These are phyloP conservation scores for Hanseniaspora sp. DNA, from an alignment of 1,139 yeast species.

Conservation along the genomic window DNA sequence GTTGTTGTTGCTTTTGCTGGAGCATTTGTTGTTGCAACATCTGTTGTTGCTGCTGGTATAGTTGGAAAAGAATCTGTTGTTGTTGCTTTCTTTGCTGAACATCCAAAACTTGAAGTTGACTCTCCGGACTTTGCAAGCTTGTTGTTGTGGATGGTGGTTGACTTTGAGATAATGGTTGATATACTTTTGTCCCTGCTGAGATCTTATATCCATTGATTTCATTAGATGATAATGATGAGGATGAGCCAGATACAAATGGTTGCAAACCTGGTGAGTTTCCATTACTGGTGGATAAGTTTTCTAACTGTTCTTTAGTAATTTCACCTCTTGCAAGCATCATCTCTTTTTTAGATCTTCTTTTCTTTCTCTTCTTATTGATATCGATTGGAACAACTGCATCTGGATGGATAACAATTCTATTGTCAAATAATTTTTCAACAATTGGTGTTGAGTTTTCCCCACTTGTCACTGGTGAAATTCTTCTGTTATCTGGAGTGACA, in stretches of 20 bases:
- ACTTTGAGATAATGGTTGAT: background rate
- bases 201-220: background rate
- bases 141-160: background rate
- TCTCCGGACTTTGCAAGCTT: background rate
- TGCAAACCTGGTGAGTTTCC: background rate
- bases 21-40: background rate
- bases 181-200: background rate
- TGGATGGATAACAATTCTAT: conserved; percentile 25
- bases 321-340: conserved; percentile 5
- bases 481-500: background rate
- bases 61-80: background rate
- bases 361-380: conserved; percentile 12
- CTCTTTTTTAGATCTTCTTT: conserved; percentile 14
- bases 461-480: background rate
- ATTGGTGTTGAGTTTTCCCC: conserved; percentile 15
- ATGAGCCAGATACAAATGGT: background rate
- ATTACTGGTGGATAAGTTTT: background rate
- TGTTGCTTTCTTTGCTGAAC: background rate
- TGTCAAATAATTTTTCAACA: conserved; percentile 17
- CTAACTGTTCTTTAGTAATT: background rate
- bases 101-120: background rate
- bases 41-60: conserved; percentile 9
- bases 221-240: background rate
- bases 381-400: conserved; percentile 17
- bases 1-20: conserved; percentile 1